Evolutionary conservation across 2,329 filamentous ascomycete genomes (phyloP), one percentile per base, ranked within the genome.

Genomic region (Colletotrichum eremochloae): DNA sequence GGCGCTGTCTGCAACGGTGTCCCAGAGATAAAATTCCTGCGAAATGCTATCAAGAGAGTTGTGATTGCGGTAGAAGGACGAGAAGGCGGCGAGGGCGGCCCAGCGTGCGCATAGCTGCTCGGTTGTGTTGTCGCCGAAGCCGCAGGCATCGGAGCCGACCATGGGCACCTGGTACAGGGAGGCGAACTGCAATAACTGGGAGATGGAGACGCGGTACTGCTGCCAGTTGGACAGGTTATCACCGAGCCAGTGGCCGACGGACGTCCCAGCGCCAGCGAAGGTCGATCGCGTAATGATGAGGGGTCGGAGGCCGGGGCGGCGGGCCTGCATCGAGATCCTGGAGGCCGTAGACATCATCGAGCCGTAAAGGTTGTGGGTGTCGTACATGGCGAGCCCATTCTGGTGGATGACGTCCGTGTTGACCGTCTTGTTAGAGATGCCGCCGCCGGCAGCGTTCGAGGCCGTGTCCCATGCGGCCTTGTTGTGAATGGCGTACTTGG

Each of bases 341-440:
- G 91, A 93, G 5, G 88, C 83, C 24, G 85, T 81, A 1, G 91
- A 92, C 93, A 95, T 95, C 90, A 94, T 75, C 9, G 89, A 88
- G 1, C 93, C 93, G 79, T 93, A 94, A 1, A 95, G 81, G 76
- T 95, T 95, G 79, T 95, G 93, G 0, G 90, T 93, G 75, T 95
- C 93, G 77, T 93, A 94, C 80, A 93, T 89, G 29, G 86, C 84
- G 48, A 91, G 82, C 1, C 92, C 92, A 70, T 92, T 91, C 53
- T 89, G 86, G 79, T 94, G 92, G 11, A 91, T 86, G 11, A 94
- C 82, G 77, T 94, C 88, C 0, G 92, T 93, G 74, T 89, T 86
- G 65, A 94, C 88, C 0, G 92, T 91, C 77, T 88, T 85, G 79
- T 89, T 88, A 0, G 85, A 85, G 36, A 88, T 80, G 2, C 83